Evolutionary conservation across 2,329 filamentous ascomycete species (phyloP).

Genomic region (Cytospora schulzeri): DNA sequence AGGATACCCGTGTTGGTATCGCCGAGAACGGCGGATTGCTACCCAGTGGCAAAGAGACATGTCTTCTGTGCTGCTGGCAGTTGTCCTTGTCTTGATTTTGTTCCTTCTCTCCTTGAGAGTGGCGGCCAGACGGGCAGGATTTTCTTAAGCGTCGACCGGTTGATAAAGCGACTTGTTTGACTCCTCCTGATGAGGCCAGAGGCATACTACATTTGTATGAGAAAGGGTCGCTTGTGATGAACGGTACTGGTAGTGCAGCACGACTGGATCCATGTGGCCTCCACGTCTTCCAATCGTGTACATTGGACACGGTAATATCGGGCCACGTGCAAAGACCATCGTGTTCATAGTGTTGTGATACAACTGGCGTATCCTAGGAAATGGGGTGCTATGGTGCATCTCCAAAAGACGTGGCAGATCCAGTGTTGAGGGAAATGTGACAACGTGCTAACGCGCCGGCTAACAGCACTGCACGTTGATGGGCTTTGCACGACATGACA

Average conservation of each 20-base stretch:
- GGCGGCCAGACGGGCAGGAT: not conserved
- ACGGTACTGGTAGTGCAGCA: not conserved
- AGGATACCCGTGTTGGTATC: conserved; percentile 11
- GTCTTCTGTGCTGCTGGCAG: conserved; percentile 10
- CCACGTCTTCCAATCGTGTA: not conserved
- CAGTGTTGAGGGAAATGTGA: not conserved
- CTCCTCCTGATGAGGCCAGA: conserved; percentile 7
- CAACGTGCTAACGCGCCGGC: not conserved
- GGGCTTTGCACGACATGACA: not conserved
- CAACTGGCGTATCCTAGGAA: not conserved
- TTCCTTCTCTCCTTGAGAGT: conserved; percentile 12
- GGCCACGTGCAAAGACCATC: not conserved
- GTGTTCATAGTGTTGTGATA: not conserved
- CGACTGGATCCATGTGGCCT: not conserved
- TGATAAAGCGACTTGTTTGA: conserved; percentile 9
- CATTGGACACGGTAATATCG: not conserved
- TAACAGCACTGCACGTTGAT: not conserved
- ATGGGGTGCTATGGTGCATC: not conserved
- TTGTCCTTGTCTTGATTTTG: not conserved
- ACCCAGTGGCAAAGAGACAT: conserved; percentile 24
- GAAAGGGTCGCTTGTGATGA: conserved; percentile 21
- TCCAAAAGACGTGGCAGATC: not conserved
- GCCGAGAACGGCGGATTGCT: conserved; percentile 25
- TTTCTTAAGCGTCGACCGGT: conserved; percentile 23
- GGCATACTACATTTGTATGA: conserved; percentile 26